phyloP scores from a whole-genome alignment of 441 rosid genomes.

The Euphorbia corollata region DNA sequence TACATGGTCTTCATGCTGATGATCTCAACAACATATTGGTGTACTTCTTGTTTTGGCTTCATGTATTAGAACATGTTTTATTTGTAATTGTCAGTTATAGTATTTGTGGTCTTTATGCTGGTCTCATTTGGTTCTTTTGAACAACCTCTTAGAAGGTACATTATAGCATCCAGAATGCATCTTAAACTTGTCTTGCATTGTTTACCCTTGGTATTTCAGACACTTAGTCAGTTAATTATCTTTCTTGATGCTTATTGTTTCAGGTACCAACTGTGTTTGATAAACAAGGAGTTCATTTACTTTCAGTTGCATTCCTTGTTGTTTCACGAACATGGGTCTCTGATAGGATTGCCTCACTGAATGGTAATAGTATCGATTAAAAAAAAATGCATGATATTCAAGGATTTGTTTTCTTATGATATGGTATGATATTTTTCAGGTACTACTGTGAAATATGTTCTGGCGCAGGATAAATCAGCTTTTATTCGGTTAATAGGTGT shows the following conservation, averaged over 20 bases:
- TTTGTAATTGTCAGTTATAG: conserved; percentile 1
- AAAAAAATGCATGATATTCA: conserved; percentile 10
- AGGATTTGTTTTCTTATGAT: conserved; percentile 17
- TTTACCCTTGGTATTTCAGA: background rate
- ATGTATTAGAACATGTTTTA: background rate
- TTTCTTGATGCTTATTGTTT: conserved; percentile 14
- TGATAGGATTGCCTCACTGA: conserved; percentile 93
- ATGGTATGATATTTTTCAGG: conserved; percentile 40
- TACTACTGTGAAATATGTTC: conserved; percentile 87
- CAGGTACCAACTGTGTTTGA: conserved; percentile 87
- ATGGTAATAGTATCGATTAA: conserved; percentile 44
- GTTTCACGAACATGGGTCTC: conserved; percentile 92
- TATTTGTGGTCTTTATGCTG: conserved; percentile 1
- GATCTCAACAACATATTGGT: background rate
- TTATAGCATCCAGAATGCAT: conserved; percentile 3
- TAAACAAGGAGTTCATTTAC: conserved; percentile 88
- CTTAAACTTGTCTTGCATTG: background rate
- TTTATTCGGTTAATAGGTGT: conserved; percentile 77
- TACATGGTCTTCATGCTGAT: background rate
- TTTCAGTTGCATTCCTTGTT: conserved; percentile 81
- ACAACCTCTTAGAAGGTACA: background rate
- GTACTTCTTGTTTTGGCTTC: conserved; percentile 2
- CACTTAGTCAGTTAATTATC: background rate
- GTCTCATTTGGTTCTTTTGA: background rate
- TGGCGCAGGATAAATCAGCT: conserved; percentile 91